A percentile compares a stretch with the other conserved stretches of the same genome.
phyloP scores from a whole-genome alignment of 2,329 filamentous ascomycete species.

The Emydomyces testavorans region DNA sequence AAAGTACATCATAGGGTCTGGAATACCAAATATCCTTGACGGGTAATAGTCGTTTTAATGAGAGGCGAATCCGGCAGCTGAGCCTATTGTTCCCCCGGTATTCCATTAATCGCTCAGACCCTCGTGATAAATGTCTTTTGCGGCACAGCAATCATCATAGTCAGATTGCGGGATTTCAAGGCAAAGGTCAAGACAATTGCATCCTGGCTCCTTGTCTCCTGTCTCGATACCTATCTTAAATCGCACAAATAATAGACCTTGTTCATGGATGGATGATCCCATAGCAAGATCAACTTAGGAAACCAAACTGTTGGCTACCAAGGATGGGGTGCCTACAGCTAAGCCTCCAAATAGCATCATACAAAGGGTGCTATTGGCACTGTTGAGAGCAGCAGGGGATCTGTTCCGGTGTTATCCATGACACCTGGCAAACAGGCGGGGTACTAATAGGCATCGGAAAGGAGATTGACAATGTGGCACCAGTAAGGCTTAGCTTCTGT shows the following conservation, averaged over 20 bases:
- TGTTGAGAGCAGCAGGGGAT: not conserved
- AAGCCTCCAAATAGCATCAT: not conserved
- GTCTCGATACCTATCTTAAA: not conserved
- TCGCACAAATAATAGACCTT: not conserved
- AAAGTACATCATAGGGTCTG: not conserved
- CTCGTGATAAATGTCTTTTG: not conserved
- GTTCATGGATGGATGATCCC: not conserved
- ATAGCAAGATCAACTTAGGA: not conserved
- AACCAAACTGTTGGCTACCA: constrained; percentile 7
- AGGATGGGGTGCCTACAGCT: constrained; percentile 7
- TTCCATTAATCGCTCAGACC: not conserved
- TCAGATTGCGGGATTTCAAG: not conserved
- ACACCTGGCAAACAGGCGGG: constrained; percentile 16
- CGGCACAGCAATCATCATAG: not conserved
- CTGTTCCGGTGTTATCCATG: constrained; percentile 6
- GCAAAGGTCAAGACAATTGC: not conserved
- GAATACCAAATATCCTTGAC: not conserved
- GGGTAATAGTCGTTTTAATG: not conserved
- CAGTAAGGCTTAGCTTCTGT: constrained; percentile 9
- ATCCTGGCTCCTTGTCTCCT: not conserved
- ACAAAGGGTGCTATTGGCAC: not conserved
- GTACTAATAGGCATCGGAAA: constrained; percentile 7
- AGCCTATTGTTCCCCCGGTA: not conserved
- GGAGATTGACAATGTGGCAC: constrained; percentile 15
- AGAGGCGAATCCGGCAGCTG: not conserved